Base-by-base conservation (phyloP, 441 rosid genomes). In the Syzygium malaccense region DNA sequence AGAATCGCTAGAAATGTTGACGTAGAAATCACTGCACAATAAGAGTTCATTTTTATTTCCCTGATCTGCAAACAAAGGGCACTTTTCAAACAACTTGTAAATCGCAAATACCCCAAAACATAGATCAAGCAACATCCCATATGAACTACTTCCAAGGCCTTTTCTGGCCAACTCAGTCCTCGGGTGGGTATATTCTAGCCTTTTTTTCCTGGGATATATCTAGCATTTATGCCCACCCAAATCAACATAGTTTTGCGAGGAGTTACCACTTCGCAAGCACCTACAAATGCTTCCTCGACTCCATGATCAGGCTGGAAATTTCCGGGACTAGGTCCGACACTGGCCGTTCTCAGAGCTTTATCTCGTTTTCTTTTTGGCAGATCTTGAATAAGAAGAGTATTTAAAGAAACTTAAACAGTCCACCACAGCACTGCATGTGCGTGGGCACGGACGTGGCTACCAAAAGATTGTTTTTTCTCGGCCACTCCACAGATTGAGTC, bases 401-500 rank as follows among this genome's bases (percentile, higher is more conserved):
- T 75, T 75, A 75, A 41, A 75, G 83, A 75, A 75, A 75, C 51
- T 75, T 75, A 75, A 41, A 75, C 17, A 88, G 91, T 94, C 89
- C 94, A 89, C 90, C 93, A 92, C 92, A 90, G 90, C 79, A 87
- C 91, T 86, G 85, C 84, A 86, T 75, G 90, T 92, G 88, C 84
- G 87, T 53, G 90, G 93, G 87, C 84, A 87, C 60, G 90, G 93
- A 89, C 68, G 87, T 53, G 90, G 93, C 93, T 87, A 90, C 91
- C 91, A 89, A 90, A 88, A 71, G 85, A 90, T 87, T 75, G 91
- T 92, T 91, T 90, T 88, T 85, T 32, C 83, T 32, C 33, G 91
- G 93, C 93, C 93, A 90, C 94, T 89, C 92, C 88, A 91, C 89
- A 92, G 92, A 91, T 92, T 86, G 83, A 75, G 83, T 91, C 87